phyloP scores from a whole-genome alignment of 805 yeast genomes.

The Lipomyces spencermartinsiae region DNA sequence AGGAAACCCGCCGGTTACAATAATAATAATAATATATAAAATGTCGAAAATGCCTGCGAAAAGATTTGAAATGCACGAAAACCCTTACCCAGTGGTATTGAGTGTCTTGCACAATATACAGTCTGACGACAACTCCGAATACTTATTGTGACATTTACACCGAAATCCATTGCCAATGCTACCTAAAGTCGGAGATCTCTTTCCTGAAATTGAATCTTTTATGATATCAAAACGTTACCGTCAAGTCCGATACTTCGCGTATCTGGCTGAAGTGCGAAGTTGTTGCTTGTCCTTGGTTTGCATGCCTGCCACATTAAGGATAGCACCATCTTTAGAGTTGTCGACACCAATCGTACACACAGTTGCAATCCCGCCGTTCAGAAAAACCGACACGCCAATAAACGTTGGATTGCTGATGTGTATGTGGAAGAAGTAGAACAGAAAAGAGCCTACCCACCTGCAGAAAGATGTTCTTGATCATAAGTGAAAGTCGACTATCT shows the following conservation, averaged over 20 bases:
- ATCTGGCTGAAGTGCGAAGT: constrained; percentile 4
- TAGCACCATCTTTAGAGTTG: constrained; percentile 3
- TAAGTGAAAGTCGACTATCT: constrained; percentile 6
- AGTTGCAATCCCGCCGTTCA: constrained; percentile 4
- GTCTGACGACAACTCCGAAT: not conserved
- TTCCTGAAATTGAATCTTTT: constrained; percentile 2
- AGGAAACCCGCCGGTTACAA: too few relatives aligned
- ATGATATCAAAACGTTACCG: not conserved
- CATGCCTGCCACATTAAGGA: constrained; percentile 4
- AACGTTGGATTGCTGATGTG: not conserved
- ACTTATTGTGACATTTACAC: not conserved
- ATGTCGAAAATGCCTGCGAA: too few relatives aligned
- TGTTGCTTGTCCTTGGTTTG: not conserved
- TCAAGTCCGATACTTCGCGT: constrained; percentile 6
- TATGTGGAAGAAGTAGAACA: not conserved
- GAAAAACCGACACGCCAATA: constrained; percentile 1
- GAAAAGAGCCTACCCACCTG: not conserved
- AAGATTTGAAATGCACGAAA: too few relatives aligned
- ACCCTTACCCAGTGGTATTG: too few relatives aligned
- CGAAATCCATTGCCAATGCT: not conserved
- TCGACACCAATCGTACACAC: not conserved
- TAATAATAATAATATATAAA: too few relatives aligned
- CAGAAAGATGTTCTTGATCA: constrained; percentile 2
- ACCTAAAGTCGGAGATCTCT: not conserved
- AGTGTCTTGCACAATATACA: not conserved